Evolutionary conservation across 768 basidiomycete species (phyloP).

Genomic region (Podaxis sp.): DNA sequence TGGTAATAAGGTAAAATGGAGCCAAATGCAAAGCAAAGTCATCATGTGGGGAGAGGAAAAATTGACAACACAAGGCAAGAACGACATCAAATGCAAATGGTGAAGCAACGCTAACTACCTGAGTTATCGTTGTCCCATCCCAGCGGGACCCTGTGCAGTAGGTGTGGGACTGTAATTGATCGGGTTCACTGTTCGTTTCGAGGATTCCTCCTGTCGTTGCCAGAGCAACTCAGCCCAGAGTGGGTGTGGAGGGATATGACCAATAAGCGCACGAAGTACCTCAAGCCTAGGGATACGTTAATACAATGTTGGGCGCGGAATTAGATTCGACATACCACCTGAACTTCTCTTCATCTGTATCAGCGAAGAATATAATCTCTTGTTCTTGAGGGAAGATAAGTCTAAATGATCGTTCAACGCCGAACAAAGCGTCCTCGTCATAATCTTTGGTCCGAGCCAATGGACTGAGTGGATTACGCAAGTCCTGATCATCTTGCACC

Average conservation of each 20-base stretch:
- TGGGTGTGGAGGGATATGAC: slow-evolving; percentile 87
- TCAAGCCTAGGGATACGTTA: slow-evolving; percentile 58
- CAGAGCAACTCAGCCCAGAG: slow-evolving; percentile 91
- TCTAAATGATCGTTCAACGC: slow-evolving; percentile 81
- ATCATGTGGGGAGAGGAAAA: neutral
- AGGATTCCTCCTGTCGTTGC: slow-evolving; percentile 65
- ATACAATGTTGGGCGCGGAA: slow-evolving; percentile 3
- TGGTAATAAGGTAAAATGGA: slow-evolving; percentile 5
- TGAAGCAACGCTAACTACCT: neutral
- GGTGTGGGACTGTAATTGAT: neutral
- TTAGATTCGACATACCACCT: slow-evolving; percentile 59
- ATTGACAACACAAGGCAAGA: neutral
- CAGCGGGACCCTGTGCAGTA: neutral
- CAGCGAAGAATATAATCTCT: slow-evolving; percentile 87
- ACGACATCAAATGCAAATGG: neutral
- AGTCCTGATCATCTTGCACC: slow-evolving; percentile 73
- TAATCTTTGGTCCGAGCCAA: slow-evolving; percentile 34
- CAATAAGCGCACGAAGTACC: slow-evolving; percentile 78
- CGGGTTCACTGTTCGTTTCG: slow-evolving; percentile 21
- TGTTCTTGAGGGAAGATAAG: slow-evolving; percentile 74
- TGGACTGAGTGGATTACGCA: slow-evolving; percentile 41
- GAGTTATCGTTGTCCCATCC: neutral
- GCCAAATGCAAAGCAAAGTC: neutral
- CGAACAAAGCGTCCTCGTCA: slow-evolving; percentile 54
- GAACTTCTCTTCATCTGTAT: slow-evolving; percentile 82